Base-by-base conservation (phyloP, 345 rosid species). In the Nasturtium officinale region DNA sequence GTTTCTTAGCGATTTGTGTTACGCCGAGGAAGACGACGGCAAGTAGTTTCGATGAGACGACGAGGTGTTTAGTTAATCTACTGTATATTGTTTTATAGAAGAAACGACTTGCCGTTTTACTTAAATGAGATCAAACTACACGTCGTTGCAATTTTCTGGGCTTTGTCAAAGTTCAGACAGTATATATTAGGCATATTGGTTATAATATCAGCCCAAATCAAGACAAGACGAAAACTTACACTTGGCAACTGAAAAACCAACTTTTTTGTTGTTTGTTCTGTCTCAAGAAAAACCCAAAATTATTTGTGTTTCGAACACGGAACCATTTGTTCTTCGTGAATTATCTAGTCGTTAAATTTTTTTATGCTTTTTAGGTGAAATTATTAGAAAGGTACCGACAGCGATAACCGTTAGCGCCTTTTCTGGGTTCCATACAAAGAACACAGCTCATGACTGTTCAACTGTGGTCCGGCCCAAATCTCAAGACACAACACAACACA, bases 391-490 rank as follows among this genome's bases (percentile, higher is more conserved):
- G 71, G 53, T 37, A 28, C 67, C 38, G 80, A 77, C 80, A 77
- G 38, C 17, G 26, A 64, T 70, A 65, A 65, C 80, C 80, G 80
- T 64, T 43, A 53, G 55, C 73, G 38, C 65, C 70, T 65, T 56
- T 64, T 47, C 55, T 48, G 76, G 62, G 23, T 40, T 57, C 80
- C 68, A 58, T 38, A 65, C 58, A 21, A 40, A n/a, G 33, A 65
- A 42, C 76, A 71, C 77, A 77, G 77, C 77, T 77, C 77, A 71
- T 65, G 25, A 58, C 51, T 77, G 68, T 77, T 59, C 32, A 71
- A 58, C 73, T 65, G 56, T 71, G 80, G 76, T 77, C 76, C 72
- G 72, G 58, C 66, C 67, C 80, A 53, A 40, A 6, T 77, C 63
- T 58, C 73, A 51, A 71, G 77, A 71, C 68, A 77, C 70, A 6